phyloP scores from a whole-genome alignment of 164 flowering plant genomes.

The Brasenia schreberi region DNA sequence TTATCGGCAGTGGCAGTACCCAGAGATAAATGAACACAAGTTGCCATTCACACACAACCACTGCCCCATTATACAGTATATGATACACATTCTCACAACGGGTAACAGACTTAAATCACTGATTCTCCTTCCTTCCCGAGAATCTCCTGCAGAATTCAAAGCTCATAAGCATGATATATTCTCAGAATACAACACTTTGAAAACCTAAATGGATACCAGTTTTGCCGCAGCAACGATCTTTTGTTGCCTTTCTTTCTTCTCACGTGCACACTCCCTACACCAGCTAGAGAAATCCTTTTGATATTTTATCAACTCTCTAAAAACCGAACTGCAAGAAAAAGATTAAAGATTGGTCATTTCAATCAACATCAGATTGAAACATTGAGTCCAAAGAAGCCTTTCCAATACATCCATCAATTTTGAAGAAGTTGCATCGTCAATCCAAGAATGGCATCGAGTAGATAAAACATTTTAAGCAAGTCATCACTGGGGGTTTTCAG shows the following conservation, averaged over 20 bases:
- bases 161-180: not conserved
- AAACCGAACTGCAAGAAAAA: slow-evolving; percentile 44
- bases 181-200: not conserved
- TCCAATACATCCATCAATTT: not conserved
- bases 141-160: slow-evolving; percentile 29
- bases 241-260: slow-evolving; percentile 63
- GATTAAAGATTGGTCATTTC: not conserved
- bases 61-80: not conserved
- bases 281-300: slow-evolving; percentile 78
- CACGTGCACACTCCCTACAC: slow-evolving; percentile 88
- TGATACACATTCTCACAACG: not conserved
- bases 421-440: not conserved
- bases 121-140: slow-evolving; percentile 36
- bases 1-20: not conserved
- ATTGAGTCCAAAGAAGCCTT: not conserved
- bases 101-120: slow-evolving; percentile 11
- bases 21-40: not conserved
- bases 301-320: slow-evolving; percentile 75
- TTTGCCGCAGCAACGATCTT: slow-evolving; percentile 46
- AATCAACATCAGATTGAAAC: not conserved
- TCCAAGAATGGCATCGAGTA: not conserved
- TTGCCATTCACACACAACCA: not conserved
- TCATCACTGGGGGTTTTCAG: not conserved
- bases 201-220: slow-evolving; percentile 27
- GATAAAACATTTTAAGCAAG: not conserved